Percentiles rank a stretch among this genome's conserved stretches.
phyloP scores from a whole-genome alignment of 164 flowering plant species.

The Cinnamomum micranthum region DNA sequence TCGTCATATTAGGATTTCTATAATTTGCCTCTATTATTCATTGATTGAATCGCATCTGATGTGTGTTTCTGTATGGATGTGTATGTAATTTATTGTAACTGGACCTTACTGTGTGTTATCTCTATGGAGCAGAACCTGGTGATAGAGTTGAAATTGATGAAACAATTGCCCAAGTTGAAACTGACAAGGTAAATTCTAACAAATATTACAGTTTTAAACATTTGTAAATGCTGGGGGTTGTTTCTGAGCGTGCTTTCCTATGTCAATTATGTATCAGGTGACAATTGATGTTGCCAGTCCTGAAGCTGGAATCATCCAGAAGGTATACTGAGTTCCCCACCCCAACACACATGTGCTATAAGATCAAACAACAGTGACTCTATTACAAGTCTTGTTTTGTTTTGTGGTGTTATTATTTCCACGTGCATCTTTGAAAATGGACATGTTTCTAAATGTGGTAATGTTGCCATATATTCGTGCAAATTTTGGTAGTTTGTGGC shows the following conservation, averaged over 20 bases:
- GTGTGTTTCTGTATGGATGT: neutral
- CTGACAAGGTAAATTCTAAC: slow-evolving; percentile 69
- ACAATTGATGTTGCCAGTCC: slow-evolving; percentile 97
- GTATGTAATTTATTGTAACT: slow-evolving; percentile 1
- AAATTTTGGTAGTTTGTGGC: slow-evolving; percentile 59
- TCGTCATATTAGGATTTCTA: neutral
- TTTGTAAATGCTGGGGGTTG: neutral
- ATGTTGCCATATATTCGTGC: slow-evolving; percentile 1
- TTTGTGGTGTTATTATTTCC: neutral
- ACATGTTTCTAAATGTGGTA: slow-evolving; percentile 3
- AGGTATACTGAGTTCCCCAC: slow-evolving; percentile 36
- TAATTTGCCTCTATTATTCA: neutral
- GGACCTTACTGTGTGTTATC: neutral
- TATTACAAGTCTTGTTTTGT: neutral
- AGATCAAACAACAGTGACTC: neutral
- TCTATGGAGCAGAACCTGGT: slow-evolving; percentile 65
- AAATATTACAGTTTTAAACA: neutral
- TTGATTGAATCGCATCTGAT: neutral
- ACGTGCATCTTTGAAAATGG: neutral
- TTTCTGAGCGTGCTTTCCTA: neutral
- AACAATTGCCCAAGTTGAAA: slow-evolving; percentile 94
- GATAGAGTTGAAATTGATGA: slow-evolving; percentile 82
- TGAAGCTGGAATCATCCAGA: slow-evolving; percentile 77
- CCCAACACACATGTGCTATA: too few species aligned
- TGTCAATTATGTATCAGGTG: slow-evolving; percentile 43